These are phyloP conservation scores for Cryphonectria nitschkei DNA, from an alignment of 2,329 filamentous ascomycete species.

Conservation along the genomic window DNA sequence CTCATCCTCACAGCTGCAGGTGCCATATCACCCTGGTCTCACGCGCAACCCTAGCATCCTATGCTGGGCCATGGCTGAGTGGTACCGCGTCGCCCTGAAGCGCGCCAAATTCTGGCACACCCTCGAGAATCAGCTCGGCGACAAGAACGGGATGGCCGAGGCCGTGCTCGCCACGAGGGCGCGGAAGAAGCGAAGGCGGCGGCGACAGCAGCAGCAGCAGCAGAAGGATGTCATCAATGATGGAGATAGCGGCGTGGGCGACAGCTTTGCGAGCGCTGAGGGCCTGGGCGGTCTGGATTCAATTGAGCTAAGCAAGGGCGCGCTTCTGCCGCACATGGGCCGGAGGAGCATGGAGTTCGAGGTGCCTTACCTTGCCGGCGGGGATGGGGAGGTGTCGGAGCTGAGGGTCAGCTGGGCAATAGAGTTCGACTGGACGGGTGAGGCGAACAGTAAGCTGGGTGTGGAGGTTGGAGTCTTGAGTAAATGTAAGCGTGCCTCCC, in stretches of 20 bases:
- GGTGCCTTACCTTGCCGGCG: conserved; percentile 44
- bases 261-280: conserved; percentile 19
- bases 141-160: conserved; percentile 37
- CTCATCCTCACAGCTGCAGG: conserved; percentile 33
- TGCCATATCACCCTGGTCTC: conserved; percentile 44
- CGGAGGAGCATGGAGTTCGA: conserved; percentile 56
- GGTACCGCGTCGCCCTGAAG: conserved; percentile 63
- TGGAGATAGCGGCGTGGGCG: conserved; percentile 30
- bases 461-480: conserved; percentile 60
- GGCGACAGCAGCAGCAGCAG: conserved; percentile 24
- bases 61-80: conserved; percentile 70
- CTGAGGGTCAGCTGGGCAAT: conserved; percentile 66
- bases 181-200: conserved; percentile 32
- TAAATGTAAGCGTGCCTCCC: conserved; percentile 59
- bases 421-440: conserved; percentile 73
- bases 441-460: conserved; percentile 63
- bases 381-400: conserved; percentile 41
- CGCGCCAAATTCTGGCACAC: conserved; percentile 66
- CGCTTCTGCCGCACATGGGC: conserved; percentile 59
- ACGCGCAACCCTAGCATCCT: conserved; percentile 62
- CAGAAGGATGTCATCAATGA: conserved; percentile 18
- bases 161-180: conserved; percentile 39
- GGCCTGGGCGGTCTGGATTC: conserved; percentile 23
- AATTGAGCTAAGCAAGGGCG: conserved; percentile 36
- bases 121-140: conserved; percentile 53